Evolutionary conservation across 2,329 filamentous ascomycete species (phyloP), one percentile per base, ranked within the genome.

Genomic region (Zopfia rhizophila): DNA sequence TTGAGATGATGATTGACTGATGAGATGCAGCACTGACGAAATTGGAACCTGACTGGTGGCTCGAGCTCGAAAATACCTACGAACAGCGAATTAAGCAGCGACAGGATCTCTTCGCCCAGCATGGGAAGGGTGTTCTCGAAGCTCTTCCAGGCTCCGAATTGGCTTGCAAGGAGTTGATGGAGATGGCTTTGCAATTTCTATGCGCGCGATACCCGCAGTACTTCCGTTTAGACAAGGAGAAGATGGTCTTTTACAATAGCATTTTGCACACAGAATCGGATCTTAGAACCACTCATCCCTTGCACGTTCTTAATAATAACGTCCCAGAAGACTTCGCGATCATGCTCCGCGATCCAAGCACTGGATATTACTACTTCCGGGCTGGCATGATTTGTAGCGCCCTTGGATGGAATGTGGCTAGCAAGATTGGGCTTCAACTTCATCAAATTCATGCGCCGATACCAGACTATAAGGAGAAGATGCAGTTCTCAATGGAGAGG

Each of bases 401-500:
- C 0, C 72, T 96, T 0, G 91, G 91, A 1, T 96, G 91, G 91
- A 89, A 87, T 54, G 73, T 94, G 0, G 82, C 77, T 0, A 82
- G 81, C 17, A 94, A 95, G 74, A 85, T 94, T 41, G 89, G 89
- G 0, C 71, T 86, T 55, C 80, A 81, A 16, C 74, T 96, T 11
- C 77, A 85, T 8, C 81, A 85, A 45, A 93, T 96, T 49, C 91
- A 96, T 64, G 73, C 73, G 1, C 79, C 82, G 0, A 87, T 96
- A 16, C 90, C 91, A 0, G 89, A 94, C 60, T 95, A 93, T 68
- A 89, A 89, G 56, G 87, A 90, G 66, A 95, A 92, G 75, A 91
- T 95, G 88, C 82, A 88, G 25, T 88, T 91, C 53, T 91, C 88
- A 28, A 92, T 96, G 87, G 90, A 95, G 61, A 80, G 89, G 82